phyloP scores from a whole-genome alignment of 2,329 filamentous ascomycete genomes.

The Plenodomus biglobosus region DNA sequence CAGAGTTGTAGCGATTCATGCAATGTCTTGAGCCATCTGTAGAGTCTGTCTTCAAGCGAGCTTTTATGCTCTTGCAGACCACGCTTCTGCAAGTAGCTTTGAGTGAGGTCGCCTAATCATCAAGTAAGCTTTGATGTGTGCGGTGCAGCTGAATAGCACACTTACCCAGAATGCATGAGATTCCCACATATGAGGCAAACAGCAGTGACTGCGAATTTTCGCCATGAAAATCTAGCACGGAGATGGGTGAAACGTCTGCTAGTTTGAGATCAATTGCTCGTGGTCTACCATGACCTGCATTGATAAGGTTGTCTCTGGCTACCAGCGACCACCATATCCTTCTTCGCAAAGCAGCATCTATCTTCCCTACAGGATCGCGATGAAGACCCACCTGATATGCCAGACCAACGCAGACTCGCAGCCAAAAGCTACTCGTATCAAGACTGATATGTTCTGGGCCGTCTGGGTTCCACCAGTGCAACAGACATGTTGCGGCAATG shows the following conservation, averaged over 20 bases:
- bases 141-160: neutral
- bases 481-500: constrained; percentile 43
- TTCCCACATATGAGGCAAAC: constrained; percentile 45
- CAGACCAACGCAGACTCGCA: constrained; percentile 46
- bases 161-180: constrained; percentile 43
- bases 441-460: constrained; percentile 47
- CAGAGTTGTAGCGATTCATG: constrained; percentile 38
- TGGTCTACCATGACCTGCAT: constrained; percentile 46
- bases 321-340: constrained; percentile 50
- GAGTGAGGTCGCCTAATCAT: constrained; percentile 42
- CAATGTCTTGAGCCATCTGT: constrained; percentile 45
- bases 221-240: constrained; percentile 41
- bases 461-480: constrained; percentile 51
- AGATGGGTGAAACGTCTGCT: constrained; percentile 45
- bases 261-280: constrained; percentile 46
- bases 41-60: constrained; percentile 44
- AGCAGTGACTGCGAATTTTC: constrained; percentile 32
- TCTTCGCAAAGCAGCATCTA: constrained; percentile 41
- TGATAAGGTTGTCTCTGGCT: constrained; percentile 47
- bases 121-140: neutral
- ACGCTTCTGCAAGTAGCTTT: constrained; percentile 43
- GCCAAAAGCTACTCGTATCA: constrained; percentile 51
- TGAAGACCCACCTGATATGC: constrained; percentile 51
- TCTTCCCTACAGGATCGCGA: constrained; percentile 42
- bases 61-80: constrained; percentile 33